Base-by-base conservation (phyloP, 2,329 filamentous ascomycete genomes). In the Aspergillus pseudonomiae region DNA sequence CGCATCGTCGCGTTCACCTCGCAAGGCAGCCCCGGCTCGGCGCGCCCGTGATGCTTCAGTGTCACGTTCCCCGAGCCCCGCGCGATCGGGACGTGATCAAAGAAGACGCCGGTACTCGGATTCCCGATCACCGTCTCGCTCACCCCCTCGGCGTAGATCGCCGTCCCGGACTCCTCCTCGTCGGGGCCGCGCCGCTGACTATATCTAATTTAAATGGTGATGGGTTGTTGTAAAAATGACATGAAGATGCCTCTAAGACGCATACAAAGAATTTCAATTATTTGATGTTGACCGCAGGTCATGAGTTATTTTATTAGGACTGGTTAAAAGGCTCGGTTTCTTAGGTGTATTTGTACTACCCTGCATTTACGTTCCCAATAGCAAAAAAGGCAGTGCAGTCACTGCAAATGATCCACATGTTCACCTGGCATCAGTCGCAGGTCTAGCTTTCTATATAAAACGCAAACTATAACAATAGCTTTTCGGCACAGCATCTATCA, bases 1-100 rank as follows among this genome's bases (percentile, higher is more conserved):
- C 62, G 66, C 32, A 39, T 60, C 63, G 10, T 72, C 74, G 12
- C 72, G 69, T 14, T 74, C 76, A 19, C 71, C 68, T 21, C 67
- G 68, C 24, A 70, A 68, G 21, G 63, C 63, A 7, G 63, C 69
- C 26, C 63, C 68, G 7, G 59, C 52, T 59, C 68, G 67, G n/a
- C 69, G 68, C 30, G 66, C 68, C 54, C 68, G 74, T 60, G 67
- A 66, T 28, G 57, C 65, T 61, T 72, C 74, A 10, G 48, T 59
- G 19, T 70, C 71, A 12, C 71, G 71, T 12, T 74, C 75, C 6
- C 73, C 65, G 10, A 68, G 66, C 19, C 66, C 62, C n/a, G 67
- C 67, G 50, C 68, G 59, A 62, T 64, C 55, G 4, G 46, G 12
- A 21, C 57, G 54, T 48, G 60, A 62, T n/a, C 65, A 67, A 32